Evolutionary conservation across 2,329 filamentous ascomycete genomes (phyloP).

Genomic region (Talaromyces sp.): DNA sequence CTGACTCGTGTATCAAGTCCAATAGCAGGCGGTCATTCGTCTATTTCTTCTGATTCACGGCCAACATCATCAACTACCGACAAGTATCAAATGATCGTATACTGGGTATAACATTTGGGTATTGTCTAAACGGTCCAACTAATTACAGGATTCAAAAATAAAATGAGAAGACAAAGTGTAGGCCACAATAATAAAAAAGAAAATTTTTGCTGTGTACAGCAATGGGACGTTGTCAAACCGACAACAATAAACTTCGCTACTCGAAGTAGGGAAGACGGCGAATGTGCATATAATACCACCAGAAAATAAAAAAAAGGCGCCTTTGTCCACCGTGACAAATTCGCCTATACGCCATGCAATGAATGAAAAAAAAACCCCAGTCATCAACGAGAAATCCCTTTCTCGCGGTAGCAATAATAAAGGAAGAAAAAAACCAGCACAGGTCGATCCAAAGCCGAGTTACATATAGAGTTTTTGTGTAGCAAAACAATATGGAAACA

Average conservation of each 20-base stretch:
- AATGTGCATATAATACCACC: background rate
- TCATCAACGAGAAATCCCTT: conserved; percentile 12
- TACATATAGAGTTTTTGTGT: background rate
- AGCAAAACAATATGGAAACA: conserved; percentile 6
- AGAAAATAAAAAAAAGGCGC: conserved; percentile 1
- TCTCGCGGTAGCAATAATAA: background rate
- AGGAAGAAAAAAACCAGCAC: background rate
- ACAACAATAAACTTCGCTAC: background rate
- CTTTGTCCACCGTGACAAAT: conserved; percentile 5
- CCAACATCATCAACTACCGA: background rate
- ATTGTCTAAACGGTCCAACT: background rate
- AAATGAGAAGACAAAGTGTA: conserved; percentile 4
- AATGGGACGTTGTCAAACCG: conserved; percentile 7
- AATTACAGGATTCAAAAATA: conserved; percentile 1
- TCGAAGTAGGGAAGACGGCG: background rate
- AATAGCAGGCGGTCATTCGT: background rate
- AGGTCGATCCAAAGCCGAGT: background rate
- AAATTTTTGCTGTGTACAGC: conserved; percentile 12
- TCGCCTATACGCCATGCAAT: conserved; percentile 9
- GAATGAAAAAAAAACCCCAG: conserved; percentile 4
- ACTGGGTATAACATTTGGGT: background rate
- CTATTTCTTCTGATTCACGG: background rate
- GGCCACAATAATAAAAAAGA: conserved; percentile 5
- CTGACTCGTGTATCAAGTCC: background rate
- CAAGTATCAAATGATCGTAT: background rate